Conservation (phyloP, 2,329 filamentous ascomycete genomes). For the Cryphonectria japonica region DNA sequence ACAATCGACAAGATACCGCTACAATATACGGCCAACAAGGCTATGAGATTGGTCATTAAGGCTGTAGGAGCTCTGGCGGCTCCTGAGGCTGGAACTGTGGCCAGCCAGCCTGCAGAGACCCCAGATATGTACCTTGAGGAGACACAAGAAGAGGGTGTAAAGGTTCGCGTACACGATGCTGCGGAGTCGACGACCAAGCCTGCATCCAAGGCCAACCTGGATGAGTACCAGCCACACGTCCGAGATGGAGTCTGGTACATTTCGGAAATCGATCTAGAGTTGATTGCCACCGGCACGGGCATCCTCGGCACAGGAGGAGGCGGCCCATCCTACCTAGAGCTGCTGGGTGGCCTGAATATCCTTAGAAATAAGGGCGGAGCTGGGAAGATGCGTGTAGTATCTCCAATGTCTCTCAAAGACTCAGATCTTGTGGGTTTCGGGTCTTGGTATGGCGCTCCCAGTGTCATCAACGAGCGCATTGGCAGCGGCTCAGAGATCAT, state of each 20-base stretch:
- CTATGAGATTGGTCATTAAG: constrained; percentile 32
- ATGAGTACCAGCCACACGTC: constrained; percentile 41
- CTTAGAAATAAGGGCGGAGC: constrained; percentile 38
- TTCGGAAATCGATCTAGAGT: constrained; percentile 42
- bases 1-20: constrained; percentile 46
- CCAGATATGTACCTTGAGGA: background rate
- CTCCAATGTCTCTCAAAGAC: constrained; percentile 42
- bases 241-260: constrained; percentile 41
- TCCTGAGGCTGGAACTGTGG: constrained; percentile 11
- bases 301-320: constrained; percentile 45
- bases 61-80: constrained; percentile 31
- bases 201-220: constrained; percentile 36
- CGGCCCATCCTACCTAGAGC: constrained; percentile 41
- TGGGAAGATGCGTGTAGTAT: constrained; percentile 46
- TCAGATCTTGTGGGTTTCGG: constrained; percentile 46
- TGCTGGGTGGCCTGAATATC: constrained; percentile 38
- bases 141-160: background rate
- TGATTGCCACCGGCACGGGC: constrained; percentile 42
- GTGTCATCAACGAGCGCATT: constrained; percentile 45
- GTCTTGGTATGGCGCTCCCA: constrained; percentile 50
- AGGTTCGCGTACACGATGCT: constrained; percentile 24
- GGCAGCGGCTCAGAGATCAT: constrained; percentile 43
- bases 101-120: constrained; percentile 17
- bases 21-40: constrained; percentile 33
- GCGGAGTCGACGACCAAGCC: constrained; percentile 15